Evolutionary conservation across 495 filamentous ascomycete species (phyloP), one percentile per base, ranked within the genome.

Genomic region (Penicillium macrosclerotiorum): DNA sequence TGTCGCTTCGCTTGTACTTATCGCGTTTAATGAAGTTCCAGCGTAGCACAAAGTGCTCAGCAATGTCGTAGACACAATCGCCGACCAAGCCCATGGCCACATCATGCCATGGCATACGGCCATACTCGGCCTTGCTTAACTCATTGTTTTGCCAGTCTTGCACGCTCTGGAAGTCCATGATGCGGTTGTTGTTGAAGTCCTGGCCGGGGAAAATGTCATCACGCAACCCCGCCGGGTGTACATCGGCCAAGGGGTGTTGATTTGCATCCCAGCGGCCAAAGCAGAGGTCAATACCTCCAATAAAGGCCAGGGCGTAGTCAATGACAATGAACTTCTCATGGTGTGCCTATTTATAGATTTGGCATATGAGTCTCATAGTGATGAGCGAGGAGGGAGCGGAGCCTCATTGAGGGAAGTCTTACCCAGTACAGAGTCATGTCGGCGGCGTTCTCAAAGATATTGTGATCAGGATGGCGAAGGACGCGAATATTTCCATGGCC

Each of bases 401-500:
- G n/a, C n/a, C n/a, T n/a, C n/a, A n/a, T n/a, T n/a, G n/a, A n/a
- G n/a, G n/a, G n/a, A n/a, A n/a, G n/a, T n/a, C 65, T 14, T 56
- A 78, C 76, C 92, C 92, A 97, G 68, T 96, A 96, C 58, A 96
- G 88, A 0, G 90, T 96, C 90, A 95, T 95, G 49, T 97, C 92
- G 7, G 88, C 88, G 1, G 83, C 88, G 61, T 97, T 96, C 55
- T 95, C 90, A 30, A 97, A 80, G 25, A 95, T 77, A 53, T 95
- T 95, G 65, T 98, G 92, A 62, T 98, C 92, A 2, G 92, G 92
- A 67, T 97, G 92, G 18, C 92, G 81, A 82, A 97, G 85, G 25
- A 95, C 77, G 6, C 68, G 76, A 63, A 97, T 96, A 56, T 97
- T 97, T 9, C 88, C 88, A 57, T 88, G 73, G 0, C 92, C 92